Evolutionary conservation across 225 moss, liverwort and hornwort genomes (phyloP).

Genomic region (Sphagnum tenellum): DNA sequence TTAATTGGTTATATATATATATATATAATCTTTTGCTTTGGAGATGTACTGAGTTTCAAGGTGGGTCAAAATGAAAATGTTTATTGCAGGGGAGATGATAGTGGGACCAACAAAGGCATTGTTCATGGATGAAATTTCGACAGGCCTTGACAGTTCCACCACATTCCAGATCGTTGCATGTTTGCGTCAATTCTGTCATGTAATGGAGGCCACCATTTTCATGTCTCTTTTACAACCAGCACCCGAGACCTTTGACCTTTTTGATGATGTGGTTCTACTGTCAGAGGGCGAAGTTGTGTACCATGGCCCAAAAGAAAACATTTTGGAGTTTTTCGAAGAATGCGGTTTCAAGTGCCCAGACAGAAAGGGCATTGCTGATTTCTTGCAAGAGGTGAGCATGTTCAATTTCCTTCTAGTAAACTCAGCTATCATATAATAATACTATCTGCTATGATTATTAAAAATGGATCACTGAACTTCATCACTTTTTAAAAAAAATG

Average conservation of each 20-base stretch:
- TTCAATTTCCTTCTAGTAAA: too few species aligned
- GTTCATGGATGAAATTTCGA: slow-evolving; percentile 94
- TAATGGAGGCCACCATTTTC: slow-evolving; percentile 62
- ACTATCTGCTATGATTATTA: too few species aligned
- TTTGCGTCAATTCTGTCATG: slow-evolving; percentile 62
- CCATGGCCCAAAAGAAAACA: slow-evolving; percentile 63
- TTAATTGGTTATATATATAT: too few species aligned
- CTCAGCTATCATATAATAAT: too few species aligned
- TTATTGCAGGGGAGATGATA: slow-evolving; percentile 71
- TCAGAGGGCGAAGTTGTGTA: slow-evolving; percentile 77
- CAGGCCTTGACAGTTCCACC: slow-evolving; percentile 85
- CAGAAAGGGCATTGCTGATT: slow-evolving; percentile 84
- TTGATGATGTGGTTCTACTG: slow-evolving; percentile 74
- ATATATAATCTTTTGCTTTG: too few species aligned
- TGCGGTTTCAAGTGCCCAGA: slow-evolving; percentile 82
- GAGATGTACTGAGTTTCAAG: too few species aligned
- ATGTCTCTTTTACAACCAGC: slow-evolving; percentile 84
- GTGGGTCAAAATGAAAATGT: too few species aligned
- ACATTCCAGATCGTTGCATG: slow-evolving; percentile 80
- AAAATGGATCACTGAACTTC: too few species aligned
- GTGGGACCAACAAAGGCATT: slow-evolving; percentile 80
- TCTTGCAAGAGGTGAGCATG: slow-evolving; percentile 64
- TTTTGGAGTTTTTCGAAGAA: slow-evolving; percentile 60
- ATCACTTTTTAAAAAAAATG: too few species aligned
- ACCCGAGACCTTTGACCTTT: slow-evolving; percentile 83